phyloP scores from a whole-genome alignment of 306 rosid species.

The Cucumis melo region DNA sequence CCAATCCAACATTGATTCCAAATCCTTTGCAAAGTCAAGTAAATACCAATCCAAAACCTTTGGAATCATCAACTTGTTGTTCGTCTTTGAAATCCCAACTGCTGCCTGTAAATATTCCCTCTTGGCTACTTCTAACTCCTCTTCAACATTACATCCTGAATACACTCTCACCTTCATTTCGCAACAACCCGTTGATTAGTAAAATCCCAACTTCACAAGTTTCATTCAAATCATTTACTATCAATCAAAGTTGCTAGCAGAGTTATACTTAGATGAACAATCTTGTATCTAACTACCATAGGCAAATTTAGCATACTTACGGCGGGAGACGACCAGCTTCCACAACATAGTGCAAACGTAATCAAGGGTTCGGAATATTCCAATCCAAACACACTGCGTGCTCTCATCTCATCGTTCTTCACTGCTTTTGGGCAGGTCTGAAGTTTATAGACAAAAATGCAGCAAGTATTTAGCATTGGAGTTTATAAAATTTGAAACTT shows the following conservation, averaged over 20 bases:
- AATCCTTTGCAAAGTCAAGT: conserved; percentile 82
- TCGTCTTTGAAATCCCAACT: conserved; percentile 49
- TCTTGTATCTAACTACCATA: neutral
- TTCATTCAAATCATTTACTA: neutral
- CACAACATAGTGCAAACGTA: conserved; percentile 93
- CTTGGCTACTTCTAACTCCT: conserved; percentile 69
- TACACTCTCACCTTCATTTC: conserved; percentile 67
- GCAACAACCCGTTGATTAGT: neutral
- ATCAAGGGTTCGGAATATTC: conserved; percentile 91
- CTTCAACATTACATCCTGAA: conserved; percentile 53
- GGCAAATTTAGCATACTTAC: conserved; percentile 35
- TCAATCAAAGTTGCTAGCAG: neutral
- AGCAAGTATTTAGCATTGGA: neutral
- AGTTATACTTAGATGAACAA: neutral
- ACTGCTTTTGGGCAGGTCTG: conserved; percentile 80
- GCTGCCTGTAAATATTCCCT: conserved; percentile 68
- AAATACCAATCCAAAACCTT: conserved; percentile 83
- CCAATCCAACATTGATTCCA: conserved; percentile 71
- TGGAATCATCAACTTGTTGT: conserved; percentile 53
- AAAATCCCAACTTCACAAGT: neutral
- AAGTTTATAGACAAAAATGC: neutral
- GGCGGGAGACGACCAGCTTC: conserved; percentile 98
- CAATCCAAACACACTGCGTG: conserved; percentile 59
- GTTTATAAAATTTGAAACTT: conserved; percentile 5
- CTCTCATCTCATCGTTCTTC: conserved; percentile 67